Conservation (phyloP, 2,329 filamentous ascomycete genomes). For the Myriosclerotinia curreyana region DNA sequence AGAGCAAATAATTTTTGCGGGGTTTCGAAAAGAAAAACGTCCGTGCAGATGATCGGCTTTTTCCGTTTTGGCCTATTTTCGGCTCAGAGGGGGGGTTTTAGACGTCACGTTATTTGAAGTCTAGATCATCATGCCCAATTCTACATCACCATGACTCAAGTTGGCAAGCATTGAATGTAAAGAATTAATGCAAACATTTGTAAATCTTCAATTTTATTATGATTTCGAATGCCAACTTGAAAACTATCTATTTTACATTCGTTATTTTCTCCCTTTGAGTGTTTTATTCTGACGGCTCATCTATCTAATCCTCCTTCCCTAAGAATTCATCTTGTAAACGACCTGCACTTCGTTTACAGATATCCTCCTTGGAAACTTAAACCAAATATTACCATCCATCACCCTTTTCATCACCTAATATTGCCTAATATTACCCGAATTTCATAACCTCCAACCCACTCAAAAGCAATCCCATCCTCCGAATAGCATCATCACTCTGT, state of each 20-base stretch:
- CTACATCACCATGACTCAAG: no score
- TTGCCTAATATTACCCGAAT: no score
- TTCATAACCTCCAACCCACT: slow-evolving; percentile 12
- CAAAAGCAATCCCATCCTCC: slow-evolving; percentile 18
- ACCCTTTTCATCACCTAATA: background rate
- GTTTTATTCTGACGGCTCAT: background rate
- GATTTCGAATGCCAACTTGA: slow-evolving; percentile 5
- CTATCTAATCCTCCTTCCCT: slow-evolving; percentile 14
- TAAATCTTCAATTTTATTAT: slow-evolving; percentile 15
- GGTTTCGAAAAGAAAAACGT: slow-evolving; percentile 6
- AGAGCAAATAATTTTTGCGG: slow-evolving; percentile 19
- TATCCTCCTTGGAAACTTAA: slow-evolving; percentile 6
- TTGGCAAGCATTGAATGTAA: background rate
- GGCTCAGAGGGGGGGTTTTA: background rate
- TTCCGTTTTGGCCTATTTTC: slow-evolving; percentile 1
- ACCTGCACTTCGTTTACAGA: slow-evolving; percentile 41
- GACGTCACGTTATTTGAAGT: background rate
- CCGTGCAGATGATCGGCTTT: slow-evolving; percentile 4
- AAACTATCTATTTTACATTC: slow-evolving; percentile 19
- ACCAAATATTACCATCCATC: slow-evolving; percentile 15
- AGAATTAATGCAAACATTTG: background rate
- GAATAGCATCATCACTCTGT: slow-evolving; percentile 1
- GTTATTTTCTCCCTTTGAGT: background rate
- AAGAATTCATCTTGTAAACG: slow-evolving; percentile 26
- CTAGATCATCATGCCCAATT: no score